Evolutionary conservation across 2,329 filamentous ascomycete species (phyloP).

Genomic region (Hymenoscyphus fraxineus): DNA sequence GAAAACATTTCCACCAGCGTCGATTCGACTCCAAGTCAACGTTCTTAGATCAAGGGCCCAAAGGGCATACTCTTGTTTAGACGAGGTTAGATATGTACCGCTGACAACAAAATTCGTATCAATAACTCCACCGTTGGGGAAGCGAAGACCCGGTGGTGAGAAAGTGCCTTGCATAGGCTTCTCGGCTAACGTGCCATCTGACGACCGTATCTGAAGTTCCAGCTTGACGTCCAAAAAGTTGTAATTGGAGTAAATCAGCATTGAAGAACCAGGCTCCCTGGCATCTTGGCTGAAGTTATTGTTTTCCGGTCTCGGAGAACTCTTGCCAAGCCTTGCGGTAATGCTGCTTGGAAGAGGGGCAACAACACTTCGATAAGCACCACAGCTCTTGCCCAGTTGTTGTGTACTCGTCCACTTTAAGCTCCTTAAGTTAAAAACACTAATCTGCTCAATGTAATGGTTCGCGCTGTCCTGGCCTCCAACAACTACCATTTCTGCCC

Average conservation of each 20-base stretch:
- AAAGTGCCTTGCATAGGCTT: slow-evolving; percentile 83
- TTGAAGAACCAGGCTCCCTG: slow-evolving; percentile 60
- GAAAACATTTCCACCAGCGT: slow-evolving; percentile 90
- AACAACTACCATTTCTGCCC: slow-evolving; percentile 95
- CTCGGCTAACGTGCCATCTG: slow-evolving; percentile 80
- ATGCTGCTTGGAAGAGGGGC: slow-evolving; percentile 70
- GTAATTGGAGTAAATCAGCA: slow-evolving; percentile 99
- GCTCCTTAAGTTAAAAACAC: slow-evolving; percentile 92
- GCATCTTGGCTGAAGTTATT: slow-evolving; percentile 47
- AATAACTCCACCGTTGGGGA: slow-evolving; percentile 93
- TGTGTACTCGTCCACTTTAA: slow-evolving; percentile 94
- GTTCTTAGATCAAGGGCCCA: slow-evolving; percentile 91
- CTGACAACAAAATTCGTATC: slow-evolving; percentile 97
- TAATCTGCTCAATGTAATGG: slow-evolving; percentile 98
- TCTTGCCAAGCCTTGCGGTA: slow-evolving; percentile 62
- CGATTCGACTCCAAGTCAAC: slow-evolving; percentile 91
- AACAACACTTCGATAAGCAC: slow-evolving; percentile 93
- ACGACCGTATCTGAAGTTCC: slow-evolving; percentile 81
- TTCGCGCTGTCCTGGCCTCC: slow-evolving; percentile 97
- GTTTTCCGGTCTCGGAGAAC: slow-evolving; percentile 41
- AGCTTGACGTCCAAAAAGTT: slow-evolving; percentile 97
- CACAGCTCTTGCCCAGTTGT: slow-evolving; percentile 83
- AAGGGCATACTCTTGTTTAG: slow-evolving; percentile 95
- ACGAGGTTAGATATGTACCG: slow-evolving; percentile 94
- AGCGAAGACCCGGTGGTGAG: slow-evolving; percentile 86